A percentile compares a stretch with the other conserved stretches of the same genome.
Conservation (phyloP, 805 yeast genomes). For the Alloascoidea hylecoeti region DNA sequence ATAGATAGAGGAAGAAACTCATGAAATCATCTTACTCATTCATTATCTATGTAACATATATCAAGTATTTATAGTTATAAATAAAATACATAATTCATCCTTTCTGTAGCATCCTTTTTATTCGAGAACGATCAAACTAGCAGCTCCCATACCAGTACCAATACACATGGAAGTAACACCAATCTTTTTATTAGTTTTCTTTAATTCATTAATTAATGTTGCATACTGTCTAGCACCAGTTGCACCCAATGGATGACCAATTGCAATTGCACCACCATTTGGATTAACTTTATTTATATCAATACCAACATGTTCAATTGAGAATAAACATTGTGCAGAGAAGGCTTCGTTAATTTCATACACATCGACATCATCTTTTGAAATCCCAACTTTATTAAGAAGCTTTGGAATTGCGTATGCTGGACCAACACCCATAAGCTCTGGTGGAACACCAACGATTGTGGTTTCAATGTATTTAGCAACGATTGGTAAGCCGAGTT, state of each 20-base stretch:
- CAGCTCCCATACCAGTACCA: slow-evolving; percentile 99
- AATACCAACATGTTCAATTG: slow-evolving; percentile 50
- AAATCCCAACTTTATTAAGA: slow-evolving; percentile 44
- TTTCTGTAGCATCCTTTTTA: too few relatives aligned
- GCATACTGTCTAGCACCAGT: slow-evolving; percentile 92
- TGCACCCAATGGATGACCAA: slow-evolving; percentile 89
- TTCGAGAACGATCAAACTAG: slow-evolving; percentile 73
- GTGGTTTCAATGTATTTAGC: slow-evolving; percentile 74
- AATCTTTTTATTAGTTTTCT: slow-evolving; percentile 50
- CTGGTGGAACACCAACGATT: slow-evolving; percentile 91
- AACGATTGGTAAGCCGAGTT: slow-evolving; percentile 51
- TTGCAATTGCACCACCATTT: slow-evolving; percentile 92
- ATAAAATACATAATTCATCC: too few relatives aligned
- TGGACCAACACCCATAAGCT: slow-evolving; percentile 97
- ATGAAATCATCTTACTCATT: too few relatives aligned
- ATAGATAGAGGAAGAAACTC: too few relatives aligned
- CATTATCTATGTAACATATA: too few relatives aligned
- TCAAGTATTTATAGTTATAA: too few relatives aligned
- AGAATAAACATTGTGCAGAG: slow-evolving; percentile 85
- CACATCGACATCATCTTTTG: slow-evolving; percentile 51
- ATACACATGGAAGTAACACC: slow-evolving; percentile 96
- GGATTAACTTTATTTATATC: slow-evolving; percentile 68
- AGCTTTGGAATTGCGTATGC: slow-evolving; percentile 88
- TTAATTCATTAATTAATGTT: slow-evolving; percentile 69
- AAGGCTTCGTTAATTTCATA: slow-evolving; percentile 94